phyloP scores from a whole-genome alignment of 495 filamentous ascomycete species.

The Penicillium tannophilum region DNA sequence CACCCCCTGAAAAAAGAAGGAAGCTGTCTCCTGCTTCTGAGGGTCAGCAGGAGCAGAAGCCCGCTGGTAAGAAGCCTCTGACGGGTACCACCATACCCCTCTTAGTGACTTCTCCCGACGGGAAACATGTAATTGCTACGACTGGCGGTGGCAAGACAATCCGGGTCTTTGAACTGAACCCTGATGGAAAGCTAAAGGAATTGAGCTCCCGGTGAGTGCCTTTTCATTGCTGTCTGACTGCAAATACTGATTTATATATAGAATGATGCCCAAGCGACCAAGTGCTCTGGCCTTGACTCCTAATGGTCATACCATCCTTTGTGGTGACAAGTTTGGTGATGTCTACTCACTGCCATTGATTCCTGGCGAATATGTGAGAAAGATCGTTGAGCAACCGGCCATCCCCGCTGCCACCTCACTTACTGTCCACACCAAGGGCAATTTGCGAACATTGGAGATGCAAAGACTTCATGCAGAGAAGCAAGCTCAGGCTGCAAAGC shows the following conservation, averaged over 20 bases:
- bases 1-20: conserved; percentile 53
- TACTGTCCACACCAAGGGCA: conserved; percentile 83
- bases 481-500: conserved; percentile 22
- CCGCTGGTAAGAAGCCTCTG: conserved; percentile 21
- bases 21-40: conserved; percentile 39
- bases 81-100: conserved; percentile 56
- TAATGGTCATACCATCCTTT: conserved; percentile 70
- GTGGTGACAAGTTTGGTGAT: conserved; percentile 94
- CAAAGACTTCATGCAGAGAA: conserved; percentile 59
- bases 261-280: conserved; percentile 86
- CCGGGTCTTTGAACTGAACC: conserved; percentile 71
- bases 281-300: conserved; percentile 69
- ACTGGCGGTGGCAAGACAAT: conserved; percentile 90
- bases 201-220: conserved; percentile 69
- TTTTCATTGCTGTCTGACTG: background rate
- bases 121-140: conserved; percentile 69
- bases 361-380: conserved; percentile 38
- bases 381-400: conserved; percentile 33
- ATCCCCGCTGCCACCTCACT: conserved; percentile 66
- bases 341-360: conserved; percentile 87
- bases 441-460: conserved; percentile 71
- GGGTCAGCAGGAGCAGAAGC: conserved; percentile 9
- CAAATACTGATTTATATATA: conserved; percentile 38
- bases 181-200: conserved; percentile 61
- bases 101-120: conserved; percentile 58